A percentile compares a stretch with the other conserved stretches of the same genome.
Evolutionary conservation across 1,284 basidiomycete species (phyloP).

Genomic region (Takashimella koratensis): DNA sequence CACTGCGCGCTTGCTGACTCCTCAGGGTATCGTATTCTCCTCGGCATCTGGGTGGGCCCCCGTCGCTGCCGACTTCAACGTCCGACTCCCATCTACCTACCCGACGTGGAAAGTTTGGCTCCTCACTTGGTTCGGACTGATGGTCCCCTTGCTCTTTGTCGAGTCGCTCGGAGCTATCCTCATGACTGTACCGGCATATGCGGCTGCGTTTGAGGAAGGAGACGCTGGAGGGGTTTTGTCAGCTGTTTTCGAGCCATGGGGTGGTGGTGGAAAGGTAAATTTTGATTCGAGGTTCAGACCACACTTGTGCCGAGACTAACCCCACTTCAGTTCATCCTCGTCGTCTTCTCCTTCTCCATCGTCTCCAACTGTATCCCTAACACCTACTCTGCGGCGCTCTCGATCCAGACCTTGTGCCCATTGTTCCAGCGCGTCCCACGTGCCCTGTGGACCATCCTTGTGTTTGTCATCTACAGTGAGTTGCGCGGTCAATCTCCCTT

Average conservation of each 20-base stretch:
- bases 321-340: slow-evolving; percentile 53
- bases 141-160: slow-evolving; percentile 56
- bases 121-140: slow-evolving; percentile 59
- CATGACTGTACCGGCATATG: slow-evolving; percentile 58
- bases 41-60: slow-evolving; percentile 53
- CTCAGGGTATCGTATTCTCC: slow-evolving; percentile 56
- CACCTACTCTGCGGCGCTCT: slow-evolving; percentile 59
- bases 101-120: slow-evolving; percentile 55
- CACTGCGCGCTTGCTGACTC: neutral
- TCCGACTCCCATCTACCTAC: slow-evolving; percentile 54
- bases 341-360: slow-evolving; percentile 58
- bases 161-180: slow-evolving; percentile 56
- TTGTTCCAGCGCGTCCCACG: slow-evolving; percentile 59
- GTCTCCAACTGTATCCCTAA: slow-evolving; percentile 61
- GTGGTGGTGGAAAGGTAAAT: slow-evolving; percentile 39
- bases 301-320: slow-evolving; percentile 4
- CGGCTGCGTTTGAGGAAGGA: slow-evolving; percentile 53
- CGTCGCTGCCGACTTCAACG: slow-evolving; percentile 55
- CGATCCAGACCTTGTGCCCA: slow-evolving; percentile 58
- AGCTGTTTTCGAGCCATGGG: slow-evolving; percentile 32
- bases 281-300: neutral
- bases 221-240: slow-evolving; percentile 53
- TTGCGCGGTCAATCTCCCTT: neutral
- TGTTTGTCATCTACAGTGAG: slow-evolving; percentile 54
- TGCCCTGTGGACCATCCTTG: slow-evolving; percentile 59